phyloP scores from a whole-genome alignment of 305 asterid genomes.

The Solanum aculeatissimum region DNA sequence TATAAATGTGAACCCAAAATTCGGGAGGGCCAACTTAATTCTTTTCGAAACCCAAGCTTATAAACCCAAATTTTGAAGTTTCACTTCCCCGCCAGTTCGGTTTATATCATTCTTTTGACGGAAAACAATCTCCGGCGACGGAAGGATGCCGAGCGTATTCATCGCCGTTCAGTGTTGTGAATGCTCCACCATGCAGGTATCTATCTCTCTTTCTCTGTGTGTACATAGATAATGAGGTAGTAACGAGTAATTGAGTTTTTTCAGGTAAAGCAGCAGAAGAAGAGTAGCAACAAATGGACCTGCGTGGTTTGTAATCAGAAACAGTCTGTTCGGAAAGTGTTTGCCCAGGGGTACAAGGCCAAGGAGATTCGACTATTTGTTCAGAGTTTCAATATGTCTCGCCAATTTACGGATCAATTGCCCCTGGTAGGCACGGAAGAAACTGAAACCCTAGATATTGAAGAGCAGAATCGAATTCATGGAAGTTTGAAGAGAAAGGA shows the following conservation, averaged over 20 bases:
- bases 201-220: not conserved
- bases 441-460: conserved; percentile 1
- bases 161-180: conserved; percentile 70
- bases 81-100: not conserved
- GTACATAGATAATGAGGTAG: not conserved
- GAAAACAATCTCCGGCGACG: not conserved
- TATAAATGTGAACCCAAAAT: not conserved
- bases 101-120: not conserved
- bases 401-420: conserved; percentile 43
- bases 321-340: conserved; percentile 65
- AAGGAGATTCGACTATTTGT: conserved; percentile 70
- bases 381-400: conserved; percentile 84
- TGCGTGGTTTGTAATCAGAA: conserved; percentile 89
- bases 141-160: conserved; percentile 46
- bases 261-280: conserved; percentile 96
- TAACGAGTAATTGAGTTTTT: not conserved
- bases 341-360: conserved; percentile 57
- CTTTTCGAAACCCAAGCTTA: not conserved
- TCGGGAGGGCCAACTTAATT: not conserved
- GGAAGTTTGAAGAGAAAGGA: conserved; percentile 39
- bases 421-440: not conserved
- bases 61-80: not conserved
- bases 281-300: conserved; percentile 81
- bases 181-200: conserved; percentile 87
- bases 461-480: not conserved